Base-by-base conservation (phyloP, 768 basidiomycete species). In the Leccinum fibrillosum region DNA sequence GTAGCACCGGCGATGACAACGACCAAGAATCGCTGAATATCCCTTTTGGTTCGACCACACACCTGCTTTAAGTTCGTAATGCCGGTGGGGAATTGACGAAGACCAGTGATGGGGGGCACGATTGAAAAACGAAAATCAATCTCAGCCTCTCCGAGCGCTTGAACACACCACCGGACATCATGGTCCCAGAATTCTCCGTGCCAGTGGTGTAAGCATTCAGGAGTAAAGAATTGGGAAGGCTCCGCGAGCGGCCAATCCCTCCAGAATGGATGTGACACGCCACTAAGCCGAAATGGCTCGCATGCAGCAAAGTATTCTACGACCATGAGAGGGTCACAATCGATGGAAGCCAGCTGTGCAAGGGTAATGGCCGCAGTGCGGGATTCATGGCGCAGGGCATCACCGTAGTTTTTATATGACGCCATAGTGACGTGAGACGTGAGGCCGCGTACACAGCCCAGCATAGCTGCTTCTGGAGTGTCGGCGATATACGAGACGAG, bases 11-110 rank as follows among this genome's bases (percentile, higher is more conserved):
- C 72, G 42, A 79, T 73, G 15, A 75, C 61, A 4, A 67, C 25
- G 13, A 81, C 48, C 2, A 80, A 55, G 53, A 71, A 73, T 7
- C 61, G 56, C 60, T 80, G 70, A 1, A 79, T 65, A 21, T 80
- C 71, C 1, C 73, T 54, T 52, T 79, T 73, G n/a, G 74, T 73
- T 7, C 68, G 34, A 2, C 78, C 75, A 7, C 76, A 74, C 0
- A 77, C 74, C 53, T 80, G 79, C 49, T 78, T 79, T 19, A 80
- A 49, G 8, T 63, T 62, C 5, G 74, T 75, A 15, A 80, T 74
- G 0, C 78, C 75, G 13, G 69, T 65, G 7, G 63, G 52, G 53
- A 78, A 80, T 34, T 78, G 77, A 19, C 69, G 61, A 50, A 69
- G 73, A 4, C 76, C 75, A n/a, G 49, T 56, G 26, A 57, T 42